These are phyloP conservation scores for Potentilla sterilis DNA, from an alignment of 306 rosid species.

Conservation along the genomic window DNA sequence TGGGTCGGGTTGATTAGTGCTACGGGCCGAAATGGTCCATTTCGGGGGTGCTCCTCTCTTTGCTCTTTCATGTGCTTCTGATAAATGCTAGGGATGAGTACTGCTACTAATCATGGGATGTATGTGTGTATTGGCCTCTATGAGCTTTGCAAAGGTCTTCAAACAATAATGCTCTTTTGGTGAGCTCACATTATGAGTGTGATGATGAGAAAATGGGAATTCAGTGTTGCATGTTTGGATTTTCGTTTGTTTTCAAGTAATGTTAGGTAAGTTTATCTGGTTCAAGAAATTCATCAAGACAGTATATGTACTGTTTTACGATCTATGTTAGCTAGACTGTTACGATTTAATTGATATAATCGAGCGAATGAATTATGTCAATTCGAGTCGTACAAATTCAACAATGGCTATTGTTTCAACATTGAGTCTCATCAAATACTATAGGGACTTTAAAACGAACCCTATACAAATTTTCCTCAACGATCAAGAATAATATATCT, in stretches of 20 bases:
- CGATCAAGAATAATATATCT: neutral
- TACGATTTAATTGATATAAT: neutral
- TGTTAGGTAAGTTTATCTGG: neutral
- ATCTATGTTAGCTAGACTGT: neutral
- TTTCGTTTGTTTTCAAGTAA: too few relatives aligned
- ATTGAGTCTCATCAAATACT: neutral
- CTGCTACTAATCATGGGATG: neutral
- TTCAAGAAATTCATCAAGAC: too few relatives aligned
- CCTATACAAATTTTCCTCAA: neutral
- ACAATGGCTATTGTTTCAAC: too few relatives aligned
- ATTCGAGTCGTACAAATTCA: too few relatives aligned
- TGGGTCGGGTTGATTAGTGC: neutral
- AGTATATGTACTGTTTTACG: neutral
- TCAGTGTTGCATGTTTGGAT: neutral
- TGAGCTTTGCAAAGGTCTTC: neutral
- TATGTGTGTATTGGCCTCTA: neutral
- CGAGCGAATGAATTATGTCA: neutral
- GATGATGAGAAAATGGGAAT: neutral
- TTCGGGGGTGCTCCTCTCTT: neutral
- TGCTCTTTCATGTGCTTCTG: slow-evolving; percentile 15
- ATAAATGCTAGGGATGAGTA: neutral
- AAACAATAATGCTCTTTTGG: neutral
- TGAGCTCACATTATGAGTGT: neutral
- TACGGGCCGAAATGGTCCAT: neutral
- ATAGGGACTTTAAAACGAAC: neutral